Conservation (phyloP, 2,329 filamentous ascomycete species). For the Elsinoe australis region DNA sequence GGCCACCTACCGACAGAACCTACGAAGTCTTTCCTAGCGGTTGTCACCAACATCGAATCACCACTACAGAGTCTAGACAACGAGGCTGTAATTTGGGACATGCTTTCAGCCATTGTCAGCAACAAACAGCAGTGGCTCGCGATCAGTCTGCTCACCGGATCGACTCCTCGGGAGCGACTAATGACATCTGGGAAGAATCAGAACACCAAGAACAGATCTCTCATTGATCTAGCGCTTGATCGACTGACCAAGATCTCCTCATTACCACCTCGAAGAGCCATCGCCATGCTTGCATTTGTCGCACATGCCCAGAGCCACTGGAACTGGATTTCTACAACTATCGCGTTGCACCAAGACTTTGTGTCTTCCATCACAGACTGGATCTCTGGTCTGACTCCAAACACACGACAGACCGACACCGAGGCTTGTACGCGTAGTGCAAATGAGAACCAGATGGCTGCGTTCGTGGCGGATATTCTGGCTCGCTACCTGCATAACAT, state of each 20-base stretch:
- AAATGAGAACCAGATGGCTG: conserved; percentile 54
- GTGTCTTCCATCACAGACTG: conserved; percentile 65
- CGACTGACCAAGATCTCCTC: conserved; percentile 57
- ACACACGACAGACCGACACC: conserved; percentile 29
- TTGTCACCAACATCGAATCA: conserved; percentile 68
- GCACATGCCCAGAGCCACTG: conserved; percentile 85
- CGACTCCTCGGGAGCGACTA: conserved; percentile 69
- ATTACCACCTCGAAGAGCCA: conserved; percentile 56
- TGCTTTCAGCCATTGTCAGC: conserved; percentile 77
- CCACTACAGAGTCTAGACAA: conserved; percentile 61
- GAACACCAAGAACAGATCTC: conserved; percentile 51
- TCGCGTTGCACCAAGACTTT: conserved; percentile 67
- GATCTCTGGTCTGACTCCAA: conserved; percentile 51
- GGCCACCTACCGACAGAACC: conserved; percentile 77
- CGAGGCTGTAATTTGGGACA: conserved; percentile 67
- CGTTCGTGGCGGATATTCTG: conserved; percentile 77
- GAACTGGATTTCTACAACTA: conserved; percentile 82
- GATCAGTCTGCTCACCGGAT: conserved; percentile 82
- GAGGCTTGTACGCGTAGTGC: conserved; percentile 25
- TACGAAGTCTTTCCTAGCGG: conserved; percentile 73
- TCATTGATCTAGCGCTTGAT: conserved; percentile 67
- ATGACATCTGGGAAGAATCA: conserved; percentile 47
- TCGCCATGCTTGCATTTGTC: conserved; percentile 79
- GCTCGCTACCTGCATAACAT: conserved; percentile 85
- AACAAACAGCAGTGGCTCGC: conserved; percentile 95